Evolutionary conservation across 495 filamentous ascomycete species (phyloP).

Genomic region (Aspergillus sclerotiicarbonarius): DNA sequence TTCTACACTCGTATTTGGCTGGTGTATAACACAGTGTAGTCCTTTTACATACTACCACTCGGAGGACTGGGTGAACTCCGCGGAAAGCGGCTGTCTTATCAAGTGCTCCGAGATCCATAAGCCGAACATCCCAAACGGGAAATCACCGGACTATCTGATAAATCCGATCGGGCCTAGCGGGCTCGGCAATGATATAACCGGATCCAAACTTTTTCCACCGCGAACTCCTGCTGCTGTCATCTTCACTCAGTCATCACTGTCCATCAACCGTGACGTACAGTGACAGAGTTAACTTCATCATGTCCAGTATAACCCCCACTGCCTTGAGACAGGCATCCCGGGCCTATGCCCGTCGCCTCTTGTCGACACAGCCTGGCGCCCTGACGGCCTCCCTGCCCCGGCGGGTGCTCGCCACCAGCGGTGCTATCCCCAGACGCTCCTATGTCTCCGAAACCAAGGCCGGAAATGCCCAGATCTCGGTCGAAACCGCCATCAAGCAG

Average conservation of each 20-base stretch:
- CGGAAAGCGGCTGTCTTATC: not conserved
- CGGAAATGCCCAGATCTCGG: constrained; percentile 74
- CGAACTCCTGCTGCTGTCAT: constrained; percentile 11
- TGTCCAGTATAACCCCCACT: constrained; percentile 70
- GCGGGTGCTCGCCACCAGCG: constrained; percentile 39
- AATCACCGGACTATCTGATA: constrained; percentile 19
- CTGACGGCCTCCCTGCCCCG: constrained; percentile 44
- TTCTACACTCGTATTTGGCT: no score
- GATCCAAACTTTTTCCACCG: constrained; percentile 25
- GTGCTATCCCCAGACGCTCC: constrained; percentile 42
- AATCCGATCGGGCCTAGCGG: constrained; percentile 27
- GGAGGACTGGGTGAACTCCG: not conserved
- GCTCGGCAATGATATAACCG: constrained; percentile 32
- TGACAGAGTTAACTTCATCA: constrained; percentile 38
- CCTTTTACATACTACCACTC: no score
- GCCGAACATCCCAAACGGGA: constrained; percentile 6
- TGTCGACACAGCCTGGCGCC: constrained; percentile 41
- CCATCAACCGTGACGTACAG: constrained; percentile 22
- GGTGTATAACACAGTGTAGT: no score
- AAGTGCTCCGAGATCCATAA: no score
- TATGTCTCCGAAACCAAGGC: constrained; percentile 87
- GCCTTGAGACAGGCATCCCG: constrained; percentile 77
- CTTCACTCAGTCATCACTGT: constrained; percentile 11
- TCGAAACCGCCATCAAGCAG: constrained; percentile 76
- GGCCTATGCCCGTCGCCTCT: constrained; percentile 56